These are phyloP conservation scores for Przewalskia tangutica DNA, from an alignment of 257 asterid genomes.

Conservation along the genomic window DNA sequence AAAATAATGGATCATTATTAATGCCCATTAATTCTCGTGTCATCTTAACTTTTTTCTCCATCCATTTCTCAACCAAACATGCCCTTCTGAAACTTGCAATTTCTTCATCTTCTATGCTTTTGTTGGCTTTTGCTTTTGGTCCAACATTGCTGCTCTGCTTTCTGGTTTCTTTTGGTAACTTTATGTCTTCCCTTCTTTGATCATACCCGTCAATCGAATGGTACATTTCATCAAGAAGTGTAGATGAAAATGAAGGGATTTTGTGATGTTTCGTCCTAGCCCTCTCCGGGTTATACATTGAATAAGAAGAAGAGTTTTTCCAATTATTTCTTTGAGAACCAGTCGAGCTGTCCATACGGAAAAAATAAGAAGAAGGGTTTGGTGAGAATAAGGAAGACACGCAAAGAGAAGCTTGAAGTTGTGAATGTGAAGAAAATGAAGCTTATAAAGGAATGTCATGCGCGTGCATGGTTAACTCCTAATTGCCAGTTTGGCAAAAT, in stretches of 20 bases:
- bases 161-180: conserved; percentile 1
- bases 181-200: conserved; percentile 12
- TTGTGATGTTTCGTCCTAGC: conserved; percentile 25
- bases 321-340: no score
- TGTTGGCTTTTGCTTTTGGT: not conserved
- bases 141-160: not conserved
- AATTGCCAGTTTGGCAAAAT: conserved; percentile 13
- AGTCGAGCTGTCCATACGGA: no score
- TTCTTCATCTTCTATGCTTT: conserved; percentile 20
- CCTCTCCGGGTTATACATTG: conserved; percentile 34
- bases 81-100: conserved; percentile 24
- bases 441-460: conserved; percentile 7
- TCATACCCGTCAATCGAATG: conserved; percentile 60
- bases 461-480: conserved; percentile 15
- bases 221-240: conserved; percentile 81
- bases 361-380: not conserved
- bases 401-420: not conserved
- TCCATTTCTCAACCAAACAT: conserved; percentile 54
- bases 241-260: conserved; percentile 68
- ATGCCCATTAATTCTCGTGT: conserved; percentile 11
- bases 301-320: not conserved
- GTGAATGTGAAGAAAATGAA: not conserved
- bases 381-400: no score
- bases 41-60: conserved; percentile 25
- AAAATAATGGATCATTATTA: conserved; percentile 41